Conservation (phyloP, 2,329 filamentous ascomycete genomes). For the Colletotrichum sublineola region DNA sequence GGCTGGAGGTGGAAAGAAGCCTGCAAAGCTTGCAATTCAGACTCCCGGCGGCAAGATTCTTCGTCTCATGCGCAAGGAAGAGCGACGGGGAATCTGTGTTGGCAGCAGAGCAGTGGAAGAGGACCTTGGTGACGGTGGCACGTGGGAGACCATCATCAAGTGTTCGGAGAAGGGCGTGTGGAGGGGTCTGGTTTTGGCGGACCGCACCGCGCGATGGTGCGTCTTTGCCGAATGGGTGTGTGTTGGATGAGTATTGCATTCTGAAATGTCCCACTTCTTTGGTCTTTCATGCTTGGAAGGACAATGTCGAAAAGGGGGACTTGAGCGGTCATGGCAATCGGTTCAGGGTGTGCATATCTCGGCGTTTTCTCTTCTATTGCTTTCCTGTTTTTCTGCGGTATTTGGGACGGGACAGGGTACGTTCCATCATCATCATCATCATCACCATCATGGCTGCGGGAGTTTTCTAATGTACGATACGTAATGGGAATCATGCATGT, state of each 20-base stretch:
- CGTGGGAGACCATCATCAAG: constrained; percentile 93
- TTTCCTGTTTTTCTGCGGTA: constrained; percentile 20
- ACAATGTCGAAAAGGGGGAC: constrained; percentile 26
- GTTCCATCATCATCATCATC: constrained; percentile 11
- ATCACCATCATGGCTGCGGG: constrained; percentile 20
- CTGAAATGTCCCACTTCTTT: constrained; percentile 23
- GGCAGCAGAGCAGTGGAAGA: constrained; percentile 64
- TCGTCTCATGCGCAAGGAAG: constrained; percentile 84
- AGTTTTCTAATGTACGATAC: constrained; percentile 42
- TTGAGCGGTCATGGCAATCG: constrained; percentile 24
- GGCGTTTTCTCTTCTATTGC: constrained; percentile 35
- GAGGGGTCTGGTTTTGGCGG: constrained; percentile 85
- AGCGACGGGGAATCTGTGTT: constrained; percentile 68
- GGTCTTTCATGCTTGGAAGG: constrained; percentile 24
- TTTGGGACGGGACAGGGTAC: constrained; percentile 24
- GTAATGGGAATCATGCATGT: constrained; percentile 42
- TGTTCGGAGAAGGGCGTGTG: constrained; percentile 85
- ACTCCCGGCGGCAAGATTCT: constrained; percentile 95
- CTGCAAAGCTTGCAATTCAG: constrained; percentile 95
- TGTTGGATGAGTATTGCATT: constrained; percentile 46
- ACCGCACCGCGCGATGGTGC: constrained; percentile 88
- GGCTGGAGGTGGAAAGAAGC: constrained; percentile 76
- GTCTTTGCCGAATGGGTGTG: constrained; percentile 92
- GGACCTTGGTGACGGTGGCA: constrained; percentile 76
- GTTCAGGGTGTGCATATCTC: constrained; percentile 40